Base-by-base conservation (phyloP, 2,329 filamentous ascomycete genomes). In the Setomelanomma holmii region DNA sequence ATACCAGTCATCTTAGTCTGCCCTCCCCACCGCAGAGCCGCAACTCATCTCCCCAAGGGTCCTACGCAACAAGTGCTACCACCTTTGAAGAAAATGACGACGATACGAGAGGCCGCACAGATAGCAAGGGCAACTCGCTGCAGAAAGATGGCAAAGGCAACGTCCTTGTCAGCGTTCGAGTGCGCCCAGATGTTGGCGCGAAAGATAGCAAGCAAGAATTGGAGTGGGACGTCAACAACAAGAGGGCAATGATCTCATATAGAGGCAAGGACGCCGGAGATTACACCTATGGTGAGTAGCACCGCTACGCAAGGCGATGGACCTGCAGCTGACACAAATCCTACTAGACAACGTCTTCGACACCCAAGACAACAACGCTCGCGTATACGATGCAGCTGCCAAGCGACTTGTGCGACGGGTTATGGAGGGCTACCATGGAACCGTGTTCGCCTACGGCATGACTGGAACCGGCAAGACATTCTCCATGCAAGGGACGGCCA, bases 371-470 rank as follows among this genome's bases (percentile, higher is more conserved):
- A 90, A 97, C 73, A 99, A 99, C 72, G 87, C 91, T 46, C 89
- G 89, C 71, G 95, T 99, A 8, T 99, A 99, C 73, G 95, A 99
- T 76, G 87, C 93, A 58, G 90, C 86, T 40, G 95, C 95, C 38
- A 98, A 98, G 77, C 89, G 95, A 56, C 82, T 99, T 45, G 95
- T 99, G 40, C 89, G 95, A 63, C 85, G 95, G 67, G 95, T 99
- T 43, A 99, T 99, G 95, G 95, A 99, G 79, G 95, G 95, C 36
- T 99, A 98, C 73, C 93, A 98, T 69, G 95, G 93, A 53, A 99
- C 95, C 1, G 95, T 99, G 20, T 98, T 99, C 73, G 93, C 93
- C 16, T 99, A 99, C 74, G 95, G 95, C 70, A 98, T 98, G 93
- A 99, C 95, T 4, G 95, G 95, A 56, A 98, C 95, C 0, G 95